Evolutionary conservation across 1,284 basidiomycete species (phyloP).

Genomic region (Rhizoctonia solani): DNA sequence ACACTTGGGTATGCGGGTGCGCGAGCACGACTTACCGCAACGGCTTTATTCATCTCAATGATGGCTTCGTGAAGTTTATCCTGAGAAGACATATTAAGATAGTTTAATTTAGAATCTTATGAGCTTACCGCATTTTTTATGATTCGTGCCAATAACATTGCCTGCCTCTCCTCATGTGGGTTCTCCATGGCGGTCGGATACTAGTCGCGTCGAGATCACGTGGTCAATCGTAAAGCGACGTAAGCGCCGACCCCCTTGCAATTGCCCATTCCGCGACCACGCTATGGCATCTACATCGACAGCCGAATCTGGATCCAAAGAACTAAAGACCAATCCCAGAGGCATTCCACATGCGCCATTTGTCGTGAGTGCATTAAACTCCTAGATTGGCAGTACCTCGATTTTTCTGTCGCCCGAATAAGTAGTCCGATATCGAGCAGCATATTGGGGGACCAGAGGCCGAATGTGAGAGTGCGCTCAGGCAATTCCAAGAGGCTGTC

Average conservation of each 20-base stretch:
- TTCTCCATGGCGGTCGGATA: conserved; percentile 68
- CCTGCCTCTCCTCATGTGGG: conserved; percentile 88
- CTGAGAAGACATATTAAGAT: conserved; percentile 48
- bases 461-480: conserved; percentile 78
- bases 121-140: conserved; percentile 81
- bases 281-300: conserved; percentile 16
- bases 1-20: too few relatives aligned
- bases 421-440: conserved; percentile 79
- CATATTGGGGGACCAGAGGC: conserved; percentile 82
- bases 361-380: conserved; percentile 64
- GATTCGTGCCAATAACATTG: conserved; percentile 85
- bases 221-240: neutral
- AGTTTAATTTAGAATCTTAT: conserved; percentile 31
- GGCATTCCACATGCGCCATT: conserved; percentile 96
- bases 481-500: conserved; percentile 88
- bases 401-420: neutral
- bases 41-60: conserved; percentile 76
- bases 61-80: conserved; percentile 80
- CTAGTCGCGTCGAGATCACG: neutral
- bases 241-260: neutral
- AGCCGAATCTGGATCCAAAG: neutral
- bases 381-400: neutral
- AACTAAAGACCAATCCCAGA: conserved; percentile 73
- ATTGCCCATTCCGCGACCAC: neutral
- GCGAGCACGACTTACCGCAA: conserved; percentile 71